These are phyloP conservation scores for Millerago galiae DNA, from an alignment of 805 yeast species.

Conservation along the genomic window DNA sequence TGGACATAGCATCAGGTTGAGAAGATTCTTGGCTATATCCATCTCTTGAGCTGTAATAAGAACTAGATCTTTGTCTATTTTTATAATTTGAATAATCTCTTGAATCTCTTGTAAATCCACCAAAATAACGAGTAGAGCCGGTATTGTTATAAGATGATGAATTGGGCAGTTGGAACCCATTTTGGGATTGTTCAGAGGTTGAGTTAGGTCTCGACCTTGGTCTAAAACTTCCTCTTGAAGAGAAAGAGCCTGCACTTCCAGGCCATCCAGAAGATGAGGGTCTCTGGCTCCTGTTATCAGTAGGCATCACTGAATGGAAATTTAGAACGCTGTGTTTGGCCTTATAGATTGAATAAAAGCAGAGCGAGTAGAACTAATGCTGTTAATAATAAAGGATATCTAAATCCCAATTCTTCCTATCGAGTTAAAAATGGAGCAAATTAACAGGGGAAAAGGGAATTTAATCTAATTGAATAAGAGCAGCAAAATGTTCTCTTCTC, in stretches of 20 bases:
- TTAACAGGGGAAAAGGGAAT: too few relatives aligned
- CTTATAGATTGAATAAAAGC: too few relatives aligned
- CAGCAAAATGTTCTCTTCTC: too few relatives aligned
- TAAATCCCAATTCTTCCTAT: too few relatives aligned
- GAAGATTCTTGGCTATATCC: not conserved
- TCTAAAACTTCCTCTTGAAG: conserved; percentile 3
- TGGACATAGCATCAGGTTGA: not conserved
- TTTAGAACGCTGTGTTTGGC: not conserved
- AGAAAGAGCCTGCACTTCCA: conserved; percentile 4
- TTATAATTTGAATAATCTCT: conserved; percentile 3
- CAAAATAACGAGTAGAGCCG: conserved; percentile 2
- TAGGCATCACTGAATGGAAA: not conserved
- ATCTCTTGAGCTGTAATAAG: conserved; percentile 4
- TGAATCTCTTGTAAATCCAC: not conserved
- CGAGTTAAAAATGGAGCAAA: too few relatives aligned
- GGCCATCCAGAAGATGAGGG: conserved; percentile 5
- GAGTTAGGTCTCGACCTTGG: conserved; percentile 2
- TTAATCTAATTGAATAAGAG: too few relatives aligned
- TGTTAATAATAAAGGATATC: too few relatives aligned
- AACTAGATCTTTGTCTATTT: not conserved
- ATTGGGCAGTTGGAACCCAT: not conserved
- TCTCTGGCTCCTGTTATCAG: conserved; percentile 8
- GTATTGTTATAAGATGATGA: conserved; percentile 4
- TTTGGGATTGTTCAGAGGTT: conserved; percentile 2
- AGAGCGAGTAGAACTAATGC: too few relatives aligned